Base-by-base conservation (phyloP, 441 rosid species). In the Raphanus hybrid region DNA sequence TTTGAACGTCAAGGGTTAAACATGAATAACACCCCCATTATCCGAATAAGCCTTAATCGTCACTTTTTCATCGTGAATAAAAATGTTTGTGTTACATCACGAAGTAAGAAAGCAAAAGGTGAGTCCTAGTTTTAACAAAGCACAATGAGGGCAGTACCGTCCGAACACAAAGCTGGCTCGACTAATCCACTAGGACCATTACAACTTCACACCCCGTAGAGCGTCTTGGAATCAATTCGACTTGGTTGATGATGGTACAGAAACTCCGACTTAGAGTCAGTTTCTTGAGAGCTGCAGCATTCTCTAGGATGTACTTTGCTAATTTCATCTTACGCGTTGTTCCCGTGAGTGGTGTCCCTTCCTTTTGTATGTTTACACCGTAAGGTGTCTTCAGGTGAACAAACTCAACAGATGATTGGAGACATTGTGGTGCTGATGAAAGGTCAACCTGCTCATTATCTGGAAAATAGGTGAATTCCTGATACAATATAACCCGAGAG, bases 191-290 rank as follows among this genome's bases (percentile, higher is more conserved):
- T 29, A 29, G 32, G 7, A 4, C 37, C 80, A 64, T 65, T 50
- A 71, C 29, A 66, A 77, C 72, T 77, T 71, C 32, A 77, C 76
- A 77, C 26, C 3, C 35, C 10, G 18, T 43, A 58, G 72, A 77
- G 9, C 67, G 43, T 15, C 72, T 71, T 58, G 80, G 68, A 18
- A 71, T 2, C 10, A 43, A 57, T 65, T 57, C 65, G 63, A 77
- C 58, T 58, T 29, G 32, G 32, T 65, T 2, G 55, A 65, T 65
- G 55, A 77, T 71, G 76, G 65, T 65, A 15, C 55, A 1, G 34
- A 77, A 77, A 71, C 80, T 77, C 5, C 0, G 3, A 70, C 55
- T 64, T 18, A 77, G 14, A 1, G 20, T 70, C 52, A 77, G 68
- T 66, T 48, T 59, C 58, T 60, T 59, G 57, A 78, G 77, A 60